Evolutionary conservation across 176 grass and related monocot species (phyloP), one percentile per base, ranked within the genome.

Genomic region (Zea luxurians): DNA sequence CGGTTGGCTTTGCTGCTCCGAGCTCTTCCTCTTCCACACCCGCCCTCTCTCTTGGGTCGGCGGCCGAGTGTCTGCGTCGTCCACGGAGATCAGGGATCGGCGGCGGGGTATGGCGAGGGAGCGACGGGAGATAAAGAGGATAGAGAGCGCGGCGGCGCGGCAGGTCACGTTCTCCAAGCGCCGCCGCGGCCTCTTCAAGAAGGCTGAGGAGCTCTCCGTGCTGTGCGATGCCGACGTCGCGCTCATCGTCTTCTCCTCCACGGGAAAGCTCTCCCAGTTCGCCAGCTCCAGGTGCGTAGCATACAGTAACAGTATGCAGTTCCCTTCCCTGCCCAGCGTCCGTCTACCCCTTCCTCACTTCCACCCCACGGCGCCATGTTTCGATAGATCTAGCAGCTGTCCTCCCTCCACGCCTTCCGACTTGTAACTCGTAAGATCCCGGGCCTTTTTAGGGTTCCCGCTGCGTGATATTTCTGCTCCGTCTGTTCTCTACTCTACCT

Each of bases 91-190:
- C 27, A 42, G 38, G 61, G 66, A 52, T 73, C 59, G 27, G 43
- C 44, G 20, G 64, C 41, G 20, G 27, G 27, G 27, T 27, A 97
- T 97, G 94, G 91, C 83, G 79, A 55, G 94, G 82, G 94, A 97
- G 89, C 82, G 90, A 76, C 87, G 92, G 53, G 80, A 97, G 82
- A 90, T 97, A 37, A 80, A 88, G 81, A 86, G 88, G 88, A 93
- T 97, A 75, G 91, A 91, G 81, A 97, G 88, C 89, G 79, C 88
- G 48, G 78, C 94, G 58, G 94, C 94, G 78, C 89, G 94, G 48
- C 94, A 97, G 89, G 94, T 93, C 61, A 97, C 88, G 79, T 97
- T 97, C 84, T 97, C 94, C 70, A 93, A 97, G 94, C 79, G 94
- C 75, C 87, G 94, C 74, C 77, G 91, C 84, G 94, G 94, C 1